Evolutionary conservation across 768 basidiomycete species (phyloP), one percentile per base, ranked within the genome.

Genomic region (Xerocomellus intermedius): DNA sequence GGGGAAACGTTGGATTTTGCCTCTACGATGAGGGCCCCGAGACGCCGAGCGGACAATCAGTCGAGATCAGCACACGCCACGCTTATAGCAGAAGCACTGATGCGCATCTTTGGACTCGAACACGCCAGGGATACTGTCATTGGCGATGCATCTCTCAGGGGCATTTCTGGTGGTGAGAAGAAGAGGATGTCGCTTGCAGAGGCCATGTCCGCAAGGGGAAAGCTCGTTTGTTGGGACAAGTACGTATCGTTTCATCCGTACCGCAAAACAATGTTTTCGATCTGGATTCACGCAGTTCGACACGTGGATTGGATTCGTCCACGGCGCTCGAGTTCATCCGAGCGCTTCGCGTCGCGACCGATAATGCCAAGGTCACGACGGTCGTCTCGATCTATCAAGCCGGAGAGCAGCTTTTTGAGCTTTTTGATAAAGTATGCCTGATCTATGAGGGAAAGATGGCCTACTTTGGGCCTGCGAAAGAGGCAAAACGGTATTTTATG

Each of bases 311-410:
- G 43, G 85, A 86, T 64, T 78, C 86, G 0, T 84, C 82, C 16
- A 90, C 87, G 3, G 89, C 87, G 12, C 72, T 88, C 37, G 87
- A 90, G 65, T 90, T 87, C 59, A 82, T 84, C 44, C 82, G 77
- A 42, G 82, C 84, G 1, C 74, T 91, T 30, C 81, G 88, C 5
- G 76, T 83, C 42, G 74, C 80, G 4, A 87, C 88, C 0, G 84
- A 90, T 61, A 73, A 78, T 4, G 74, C 75, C 51, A 65, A 72
- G 19, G 55, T 69, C 17, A 74, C 86, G 0, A 90, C 86, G 0
- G 79, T 94, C 53, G 87, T 89, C n/a, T 86, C 89, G 1, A 82
- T 94, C 36, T 93, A 94, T 70, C 91, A 94, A 70, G 91, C 89
- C 8, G 85, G 86, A 48, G 89, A 92, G 66, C 76, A 76, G 3